Percentiles rank a stretch among this genome's conserved stretches.
phyloP scores from a whole-genome alignment of 257 asterid species.

The Solanum virginianum region DNA sequence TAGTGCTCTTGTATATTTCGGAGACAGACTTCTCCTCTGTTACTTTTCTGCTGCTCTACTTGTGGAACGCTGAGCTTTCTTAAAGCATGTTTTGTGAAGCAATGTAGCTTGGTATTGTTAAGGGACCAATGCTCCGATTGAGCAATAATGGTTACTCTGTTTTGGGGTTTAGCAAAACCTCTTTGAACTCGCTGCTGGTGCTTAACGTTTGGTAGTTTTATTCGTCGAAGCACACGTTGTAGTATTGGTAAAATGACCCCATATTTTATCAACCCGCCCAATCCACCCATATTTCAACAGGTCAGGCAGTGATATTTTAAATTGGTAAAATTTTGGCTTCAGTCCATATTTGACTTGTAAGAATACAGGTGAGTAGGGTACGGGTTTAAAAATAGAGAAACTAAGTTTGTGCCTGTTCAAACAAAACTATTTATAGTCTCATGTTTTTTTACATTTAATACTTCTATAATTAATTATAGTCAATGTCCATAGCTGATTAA shows the following conservation, averaged over 20 bases:
- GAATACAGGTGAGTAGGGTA: no score
- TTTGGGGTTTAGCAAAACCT: neutral
- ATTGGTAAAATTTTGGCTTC: neutral
- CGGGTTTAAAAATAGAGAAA: no score
- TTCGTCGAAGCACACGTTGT: neutral
- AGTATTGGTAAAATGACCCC: neutral
- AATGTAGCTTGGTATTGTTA: neutral
- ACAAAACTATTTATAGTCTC: no score
- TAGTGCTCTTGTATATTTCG: neutral
- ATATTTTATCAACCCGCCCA: neutral
- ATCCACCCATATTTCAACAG: neutral
- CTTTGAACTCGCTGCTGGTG: neutral
- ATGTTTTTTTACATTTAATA: no score
- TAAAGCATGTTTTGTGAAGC: neutral
- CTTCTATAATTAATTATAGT: no score
- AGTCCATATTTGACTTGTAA: no score
- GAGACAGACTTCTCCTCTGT: neutral
- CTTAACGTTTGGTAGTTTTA: neutral
- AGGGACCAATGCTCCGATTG: neutral
- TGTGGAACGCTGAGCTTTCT: neutral
- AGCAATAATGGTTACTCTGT: neutral
- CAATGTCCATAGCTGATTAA: no score
- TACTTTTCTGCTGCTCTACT: neutral
- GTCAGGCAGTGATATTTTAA: neutral
- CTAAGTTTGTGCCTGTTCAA: no score